Evolutionary conservation across 805 yeast species (phyloP), one percentile per base, ranked within the genome.

Genomic region (Wickerhamomyces xylosicus): DNA sequence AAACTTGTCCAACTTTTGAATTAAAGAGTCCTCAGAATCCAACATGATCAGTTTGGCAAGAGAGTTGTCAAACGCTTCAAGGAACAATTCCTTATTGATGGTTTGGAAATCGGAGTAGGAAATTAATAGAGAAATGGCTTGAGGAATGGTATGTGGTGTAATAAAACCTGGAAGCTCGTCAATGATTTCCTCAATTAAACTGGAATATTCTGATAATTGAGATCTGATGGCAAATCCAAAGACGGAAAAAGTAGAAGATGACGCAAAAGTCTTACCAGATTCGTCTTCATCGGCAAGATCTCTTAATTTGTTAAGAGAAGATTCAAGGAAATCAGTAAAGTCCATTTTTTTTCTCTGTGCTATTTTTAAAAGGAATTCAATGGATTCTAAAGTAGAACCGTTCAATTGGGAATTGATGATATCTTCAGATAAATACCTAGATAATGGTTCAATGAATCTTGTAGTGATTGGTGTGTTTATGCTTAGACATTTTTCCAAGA

Each of bases 51-150:
- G 41, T 17, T 49, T 49, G 38, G 40, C 40, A 3, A 47, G 31
- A 34, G 45, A 52, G 13, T 60, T 62, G 41, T 64, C 61, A 31
- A 69, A 53, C 14, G 54, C 35, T n/a, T 58, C 62, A 19, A 56
- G 41, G 20, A 54, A 42, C 0, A 49, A 29, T 2, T 38, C 41
- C 5, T 46, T 43, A 3, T 52, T 46, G 14, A 49, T 44, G 3
- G 55, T 39, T 1, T 38, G 37, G 13, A 60, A 53, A 16, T 56
- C 50, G 15, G 69, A 44, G 37, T 61, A 66, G 6, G 47, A 38
- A 2, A 52, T 44, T 33, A 72, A 39, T 3, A 68, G 43, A 2
- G 45, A 37, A 13, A 69, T 45, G 2, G 67, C 63, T 9, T 38
- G 35, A 4, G 58, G 63, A 36, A 58, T 47, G 15, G 56, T 54